Evolutionary conservation across 192 early-diverging fungal species (phyloP).

Genomic region (Umbelopsis sp.): DNA sequence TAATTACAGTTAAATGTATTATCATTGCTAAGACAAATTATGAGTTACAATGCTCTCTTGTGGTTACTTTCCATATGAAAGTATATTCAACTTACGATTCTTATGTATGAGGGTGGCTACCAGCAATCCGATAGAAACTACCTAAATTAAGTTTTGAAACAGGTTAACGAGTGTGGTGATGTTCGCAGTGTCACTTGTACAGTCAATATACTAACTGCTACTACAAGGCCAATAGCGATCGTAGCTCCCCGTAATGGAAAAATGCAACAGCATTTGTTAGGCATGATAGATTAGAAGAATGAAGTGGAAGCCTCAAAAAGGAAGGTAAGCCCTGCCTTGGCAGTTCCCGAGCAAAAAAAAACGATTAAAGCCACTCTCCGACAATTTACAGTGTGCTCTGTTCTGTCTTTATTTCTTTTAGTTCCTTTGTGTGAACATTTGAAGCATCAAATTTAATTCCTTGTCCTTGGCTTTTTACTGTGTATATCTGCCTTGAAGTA

Average conservation of each 20-base stretch:
- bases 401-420: no score
- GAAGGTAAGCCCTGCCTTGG: background rate
- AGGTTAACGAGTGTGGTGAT: background rate
- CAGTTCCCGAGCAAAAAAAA: background rate
- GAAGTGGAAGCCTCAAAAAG: background rate
- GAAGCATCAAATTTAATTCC: no score
- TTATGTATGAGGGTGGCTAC: conserved; percentile 32
- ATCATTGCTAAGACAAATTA: conserved; percentile 28
- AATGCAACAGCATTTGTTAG: conserved; percentile 37
- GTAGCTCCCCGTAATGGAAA: conserved; percentile 28
- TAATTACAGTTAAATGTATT: conserved; percentile 25
- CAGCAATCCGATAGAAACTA: conserved; percentile 23
- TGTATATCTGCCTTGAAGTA: no score
- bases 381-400: no score
- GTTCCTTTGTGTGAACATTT: no score
- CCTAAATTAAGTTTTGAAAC: conserved; percentile 11
- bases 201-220: conserved; percentile 18
- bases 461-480: no score
- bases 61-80: background rate
- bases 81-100: conserved; percentile 26
- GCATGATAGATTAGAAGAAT: conserved; percentile 22
- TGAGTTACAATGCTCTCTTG: no score
- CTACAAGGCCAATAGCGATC: conserved; percentile 17
- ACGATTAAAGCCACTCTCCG: no score
- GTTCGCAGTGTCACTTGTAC: background rate